Evolutionary conservation across 2,329 filamentous ascomycete genomes (phyloP).

Genomic region (Diaporthe caulivora): DNA sequence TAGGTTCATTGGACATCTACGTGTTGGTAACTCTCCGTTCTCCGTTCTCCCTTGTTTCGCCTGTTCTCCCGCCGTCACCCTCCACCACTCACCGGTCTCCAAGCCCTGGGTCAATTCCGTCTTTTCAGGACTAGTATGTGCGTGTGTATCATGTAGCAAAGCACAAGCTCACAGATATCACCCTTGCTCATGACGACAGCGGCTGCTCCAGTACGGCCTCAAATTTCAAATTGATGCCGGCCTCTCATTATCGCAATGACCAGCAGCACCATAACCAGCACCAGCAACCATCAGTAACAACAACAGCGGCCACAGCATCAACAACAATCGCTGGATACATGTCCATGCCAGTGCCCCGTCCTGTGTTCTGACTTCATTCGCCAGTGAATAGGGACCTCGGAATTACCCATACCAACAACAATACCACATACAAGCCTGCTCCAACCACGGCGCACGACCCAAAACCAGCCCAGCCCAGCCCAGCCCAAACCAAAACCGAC

Average conservation of each 20-base stretch:
- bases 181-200: slow-evolving; percentile 20
- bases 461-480: slow-evolving; percentile 20
- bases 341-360: background rate
- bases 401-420: background rate
- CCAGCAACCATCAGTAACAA: background rate
- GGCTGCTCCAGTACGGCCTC: slow-evolving; percentile 6
- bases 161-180: background rate
- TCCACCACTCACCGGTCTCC: slow-evolving; percentile 2
- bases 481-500: slow-evolving; percentile 7
- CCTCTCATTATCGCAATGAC: background rate
- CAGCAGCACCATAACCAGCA: background rate
- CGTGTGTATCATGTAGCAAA: slow-evolving; percentile 20
- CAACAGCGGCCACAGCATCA: background rate
- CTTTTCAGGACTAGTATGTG: background rate
- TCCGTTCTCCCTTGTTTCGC: slow-evolving; percentile 16
- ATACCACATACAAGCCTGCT: slow-evolving; percentile 2
- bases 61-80: background rate
- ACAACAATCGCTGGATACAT: slow-evolving; percentile 4
- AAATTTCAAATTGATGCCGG: slow-evolving; percentile 4
- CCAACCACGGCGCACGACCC: slow-evolving; percentile 15
- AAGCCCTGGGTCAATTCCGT: background rate
- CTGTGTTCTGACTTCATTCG: slow-evolving; percentile 16
- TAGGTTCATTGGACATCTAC: background rate
- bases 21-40: background rate
- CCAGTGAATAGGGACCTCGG: background rate